Evolutionary conservation across 805 yeast species (phyloP).

Genomic region (Sugiyamaella marilandica): DNA sequence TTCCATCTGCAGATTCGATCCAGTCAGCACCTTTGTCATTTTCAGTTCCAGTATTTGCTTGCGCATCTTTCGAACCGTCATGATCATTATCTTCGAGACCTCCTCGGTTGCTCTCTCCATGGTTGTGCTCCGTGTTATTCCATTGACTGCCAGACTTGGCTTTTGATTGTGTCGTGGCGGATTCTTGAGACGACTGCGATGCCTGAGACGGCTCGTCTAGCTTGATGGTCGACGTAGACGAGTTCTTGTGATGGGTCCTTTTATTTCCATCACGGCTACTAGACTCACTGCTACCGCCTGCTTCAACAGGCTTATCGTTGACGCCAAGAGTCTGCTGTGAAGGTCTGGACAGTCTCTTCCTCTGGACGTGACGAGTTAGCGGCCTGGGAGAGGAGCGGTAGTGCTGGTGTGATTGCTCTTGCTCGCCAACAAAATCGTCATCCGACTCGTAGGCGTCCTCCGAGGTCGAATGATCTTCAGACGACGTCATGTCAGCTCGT

Average conservation of each 20-base stretch:
- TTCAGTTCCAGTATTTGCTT: too few relatives aligned
- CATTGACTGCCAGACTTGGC: too few relatives aligned
- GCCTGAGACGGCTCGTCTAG: neutral
- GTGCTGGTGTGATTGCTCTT: neutral
- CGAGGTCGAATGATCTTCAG: neutral
- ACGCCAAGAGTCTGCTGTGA: too few relatives aligned
- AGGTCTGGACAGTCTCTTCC: neutral
- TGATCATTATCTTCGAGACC: too few relatives aligned
- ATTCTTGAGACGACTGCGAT: too few relatives aligned
- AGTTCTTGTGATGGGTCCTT: slow-evolving; percentile 1
- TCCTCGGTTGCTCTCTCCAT: too few relatives aligned
- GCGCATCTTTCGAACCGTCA: too few relatives aligned
- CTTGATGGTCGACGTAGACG: neutral
- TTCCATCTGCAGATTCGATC: too few relatives aligned
- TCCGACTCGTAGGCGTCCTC: slow-evolving; percentile 1
- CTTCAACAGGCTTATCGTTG: neutral
- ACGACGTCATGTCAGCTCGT: neutral
- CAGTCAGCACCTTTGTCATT: too few relatives aligned
- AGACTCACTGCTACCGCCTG: neutral
- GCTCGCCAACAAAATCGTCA: neutral
- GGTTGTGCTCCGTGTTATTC: too few relatives aligned
- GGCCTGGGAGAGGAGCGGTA: neutral
- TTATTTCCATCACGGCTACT: neutral
- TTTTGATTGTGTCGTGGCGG: too few relatives aligned
- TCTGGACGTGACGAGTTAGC: neutral